Conservation (phyloP, 2,329 filamentous ascomycete genomes). For the Cladosporium sp. region DNA sequence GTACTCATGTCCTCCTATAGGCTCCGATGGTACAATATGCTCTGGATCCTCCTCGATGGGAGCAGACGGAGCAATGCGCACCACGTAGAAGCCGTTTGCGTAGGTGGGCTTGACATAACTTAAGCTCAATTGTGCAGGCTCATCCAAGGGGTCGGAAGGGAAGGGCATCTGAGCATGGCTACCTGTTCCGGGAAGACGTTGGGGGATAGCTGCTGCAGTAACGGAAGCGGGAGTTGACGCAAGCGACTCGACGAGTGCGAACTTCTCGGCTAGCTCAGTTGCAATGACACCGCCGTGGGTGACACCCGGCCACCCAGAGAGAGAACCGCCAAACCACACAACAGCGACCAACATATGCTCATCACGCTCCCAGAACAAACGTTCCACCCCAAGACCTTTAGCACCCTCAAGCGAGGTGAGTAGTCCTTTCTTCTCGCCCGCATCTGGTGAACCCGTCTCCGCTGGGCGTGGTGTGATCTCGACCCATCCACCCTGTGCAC, state of each 20-base stretch:
- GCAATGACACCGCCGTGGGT: conserved; percentile 71
- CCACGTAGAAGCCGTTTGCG: conserved; percentile 63
- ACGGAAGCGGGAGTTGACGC: conserved; percentile 32
- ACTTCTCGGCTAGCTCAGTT: conserved; percentile 67
- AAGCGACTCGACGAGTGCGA: conserved; percentile 65
- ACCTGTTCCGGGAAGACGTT: conserved; percentile 34
- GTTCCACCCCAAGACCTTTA: conserved; percentile 52
- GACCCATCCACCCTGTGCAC: conserved; percentile 35
- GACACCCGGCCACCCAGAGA: conserved; percentile 69
- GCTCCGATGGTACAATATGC: conserved; percentile 37
- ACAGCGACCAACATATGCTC: conserved; percentile 62
- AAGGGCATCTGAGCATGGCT: conserved; percentile 34
- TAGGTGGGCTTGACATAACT: conserved; percentile 63
- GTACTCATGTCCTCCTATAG: conserved; percentile 47
- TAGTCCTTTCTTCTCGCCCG: conserved; percentile 24
- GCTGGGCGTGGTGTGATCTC: conserved; percentile 29
- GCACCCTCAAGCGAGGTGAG: conserved; percentile 40
- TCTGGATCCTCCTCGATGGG: conserved; percentile 26
- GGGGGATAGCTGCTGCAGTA: conserved; percentile 30
- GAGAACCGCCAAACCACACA: conserved; percentile 65
- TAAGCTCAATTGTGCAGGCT: conserved; percentile 48
- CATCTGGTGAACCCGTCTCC: conserved; percentile 11
- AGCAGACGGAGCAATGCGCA: conserved; percentile 49
- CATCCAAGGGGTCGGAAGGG: conserved; percentile 22
- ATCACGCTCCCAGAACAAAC: conserved; percentile 62